Evolutionary conservation across 192 early-diverging fungal species (phyloP), one percentile per base, ranked within the genome.

Genomic region (Coemansia sp.): DNA sequence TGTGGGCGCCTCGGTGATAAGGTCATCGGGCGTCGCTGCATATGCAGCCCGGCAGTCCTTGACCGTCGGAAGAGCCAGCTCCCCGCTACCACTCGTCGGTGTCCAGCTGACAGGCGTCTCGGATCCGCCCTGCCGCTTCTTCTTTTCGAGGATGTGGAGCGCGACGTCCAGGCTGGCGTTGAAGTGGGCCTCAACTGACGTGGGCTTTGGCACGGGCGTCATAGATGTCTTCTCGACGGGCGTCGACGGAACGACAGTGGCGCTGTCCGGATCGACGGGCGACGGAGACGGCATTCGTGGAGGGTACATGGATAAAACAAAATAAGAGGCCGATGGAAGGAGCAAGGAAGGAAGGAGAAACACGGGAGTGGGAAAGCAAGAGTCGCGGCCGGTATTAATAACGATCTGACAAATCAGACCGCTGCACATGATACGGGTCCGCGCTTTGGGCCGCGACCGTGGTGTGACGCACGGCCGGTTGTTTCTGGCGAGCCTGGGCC

Each of bases 101-200:
- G 48, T 21, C 37, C 26, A 39, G 36, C 18, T 39, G 27, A 33
- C 7, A 1, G 43, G 18, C 20, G 43, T 31, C 10, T 45, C 33
- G 3, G 18, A 6, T 34, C 34, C 40, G 23, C 4, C n/a, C 41
- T 38, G 28, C 13, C 10, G 22, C 3, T 34, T 41, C 6, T 43
- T 39, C 16, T 44, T 26, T 14, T 53, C 38, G 10, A 72, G 58
- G 5, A 65, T 32, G 3, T 60, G 55, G 21, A 72, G 62, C 19
- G 69, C 69, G 44, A 44, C 37, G 30, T 72, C 69, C 17, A 72
- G 62, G 31, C 69, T 72, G 39, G 69, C 69, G 42, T 72, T 72
- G 19, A 72, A 72, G 47, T 72, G 69, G 1, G 52, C 51, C 12
- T 71, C 51, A 22, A 21, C 39, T n/a, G 56, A 51, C 18, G 49